Conservation (phyloP, 352 stramenopile genomes). For the Aphanomyces euteiches region DNA sequence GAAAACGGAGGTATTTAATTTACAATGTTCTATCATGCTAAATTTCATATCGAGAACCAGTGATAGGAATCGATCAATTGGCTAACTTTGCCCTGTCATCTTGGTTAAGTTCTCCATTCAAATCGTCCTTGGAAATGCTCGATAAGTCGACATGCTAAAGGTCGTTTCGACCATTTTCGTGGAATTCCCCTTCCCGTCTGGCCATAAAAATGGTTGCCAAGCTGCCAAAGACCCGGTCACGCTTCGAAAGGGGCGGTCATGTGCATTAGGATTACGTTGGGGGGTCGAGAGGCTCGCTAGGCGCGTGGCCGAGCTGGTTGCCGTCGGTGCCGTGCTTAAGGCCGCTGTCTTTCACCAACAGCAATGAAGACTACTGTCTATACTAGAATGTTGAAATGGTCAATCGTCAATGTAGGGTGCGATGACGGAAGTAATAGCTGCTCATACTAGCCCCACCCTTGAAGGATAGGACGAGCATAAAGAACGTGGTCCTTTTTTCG, state of each 20-base stretch:
- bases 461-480: constrained; percentile 58
- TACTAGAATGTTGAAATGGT: constrained; percentile 52
- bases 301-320: too few species aligned
- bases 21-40: too few species aligned
- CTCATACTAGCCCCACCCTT: constrained; percentile 49
- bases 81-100: too few species aligned
- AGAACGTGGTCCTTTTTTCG: constrained; percentile 55
- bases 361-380: constrained; percentile 57
- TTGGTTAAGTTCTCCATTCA: too few species aligned
- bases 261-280: too few species aligned
- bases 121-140: too few species aligned
- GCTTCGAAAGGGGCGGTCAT: constrained; percentile 47
- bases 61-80: too few species aligned
- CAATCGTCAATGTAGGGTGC: constrained; percentile 37
- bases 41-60: too few species aligned
- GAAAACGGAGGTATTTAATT: too few species aligned
- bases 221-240: constrained; percentile 45
- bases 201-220: constrained; percentile 56
- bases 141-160: too few species aligned
- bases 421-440: constrained; percentile 44
- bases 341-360: constrained; percentile 45
- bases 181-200: constrained; percentile 59
- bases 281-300: too few species aligned
- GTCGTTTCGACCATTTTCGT: constrained; percentile 42
- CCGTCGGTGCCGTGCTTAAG: too few species aligned